Conservation (phyloP, 305 asterid genomes). For the Solanum hybrid region DNA sequence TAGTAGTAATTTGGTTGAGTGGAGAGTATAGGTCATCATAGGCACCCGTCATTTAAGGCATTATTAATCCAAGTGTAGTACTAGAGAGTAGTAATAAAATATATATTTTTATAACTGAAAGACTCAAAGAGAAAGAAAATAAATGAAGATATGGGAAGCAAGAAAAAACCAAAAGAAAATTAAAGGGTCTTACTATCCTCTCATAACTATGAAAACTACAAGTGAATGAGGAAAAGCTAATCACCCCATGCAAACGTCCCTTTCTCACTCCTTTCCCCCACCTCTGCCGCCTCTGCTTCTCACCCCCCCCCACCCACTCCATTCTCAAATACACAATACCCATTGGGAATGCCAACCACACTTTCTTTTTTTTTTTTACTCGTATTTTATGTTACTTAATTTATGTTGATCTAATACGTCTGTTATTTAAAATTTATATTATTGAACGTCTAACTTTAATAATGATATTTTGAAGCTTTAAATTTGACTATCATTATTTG, state of each 20-base stretch:
- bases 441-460: background rate
- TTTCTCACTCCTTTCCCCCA: slow-evolving; percentile 78
- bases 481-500: background rate
- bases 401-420: too few relatives aligned
- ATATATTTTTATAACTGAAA: background rate
- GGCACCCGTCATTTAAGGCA: slow-evolving; percentile 86
- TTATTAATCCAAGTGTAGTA: slow-evolving; percentile 22
- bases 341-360: slow-evolving; percentile 74
- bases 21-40: slow-evolving; percentile 13
- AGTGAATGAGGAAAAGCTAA: slow-evolving; percentile 81
- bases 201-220: slow-evolving; percentile 73
- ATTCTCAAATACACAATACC: slow-evolving; percentile 1
- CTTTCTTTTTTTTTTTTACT: slow-evolving; percentile 7
- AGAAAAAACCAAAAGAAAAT: slow-evolving; percentile 13
- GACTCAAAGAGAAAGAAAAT: background rate
- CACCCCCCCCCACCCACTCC: background rate
- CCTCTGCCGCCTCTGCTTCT: slow-evolving; percentile 83
- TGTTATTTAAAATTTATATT: too few relatives aligned
- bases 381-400: background rate
- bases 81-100: background rate
- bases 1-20: slow-evolving; percentile 26
- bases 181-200: slow-evolving; percentile 1
- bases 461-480: background rate
- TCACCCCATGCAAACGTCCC: slow-evolving; percentile 79
- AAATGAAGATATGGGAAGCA: slow-evolving; percentile 23